Percentiles rank a stretch among this genome's conserved stretches.
Evolutionary conservation across 2,329 filamentous ascomycete genomes (phyloP).

Genomic region (Trichoderma endophyticum): DNA sequence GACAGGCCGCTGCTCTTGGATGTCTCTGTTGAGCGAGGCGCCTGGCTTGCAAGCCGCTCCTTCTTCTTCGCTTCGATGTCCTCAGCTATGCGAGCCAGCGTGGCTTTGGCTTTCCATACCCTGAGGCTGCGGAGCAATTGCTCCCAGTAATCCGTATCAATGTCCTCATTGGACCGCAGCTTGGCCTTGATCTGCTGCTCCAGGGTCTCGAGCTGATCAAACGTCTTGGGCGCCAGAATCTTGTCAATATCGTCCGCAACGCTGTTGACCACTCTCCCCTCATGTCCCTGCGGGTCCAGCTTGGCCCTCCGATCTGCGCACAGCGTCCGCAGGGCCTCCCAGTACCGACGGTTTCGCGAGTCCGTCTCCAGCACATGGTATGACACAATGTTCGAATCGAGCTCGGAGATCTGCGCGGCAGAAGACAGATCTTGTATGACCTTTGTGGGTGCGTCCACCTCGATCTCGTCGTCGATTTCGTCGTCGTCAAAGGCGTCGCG

Average conservation of each 20-base stretch:
- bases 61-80: slow-evolving; percentile 69
- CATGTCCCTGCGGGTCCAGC: slow-evolving; percentile 55
- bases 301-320: slow-evolving; percentile 73
- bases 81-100: slow-evolving; percentile 73
- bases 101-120: slow-evolving; percentile 89
- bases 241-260: slow-evolving; percentile 86
- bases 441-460: slow-evolving; percentile 75
- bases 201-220: slow-evolving; percentile 79
- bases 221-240: slow-evolving; percentile 78
- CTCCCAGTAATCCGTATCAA: slow-evolving; percentile 98
- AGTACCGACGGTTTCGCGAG: slow-evolving; percentile 77
- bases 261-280: slow-evolving; percentile 73
- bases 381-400: slow-evolving; percentile 77
- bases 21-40: slow-evolving; percentile 61
- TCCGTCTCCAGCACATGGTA: slow-evolving; percentile 81
- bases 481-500: slow-evolving; percentile 84
- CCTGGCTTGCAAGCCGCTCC: slow-evolving; percentile 61
- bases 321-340: slow-evolving; percentile 84
- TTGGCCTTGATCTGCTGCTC: slow-evolving; percentile 86
- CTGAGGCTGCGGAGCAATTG: slow-evolving; percentile 80
- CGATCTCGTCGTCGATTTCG: slow-evolving; percentile 68
- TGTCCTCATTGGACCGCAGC: slow-evolving; percentile 81
- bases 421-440: slow-evolving; percentile 71
- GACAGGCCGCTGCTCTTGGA: not conserved
- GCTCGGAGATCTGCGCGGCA: slow-evolving; percentile 60